Evolutionary conservation across 495 filamentous ascomycete genomes (phyloP).

Genomic region (Penicillium maclennaniae): DNA sequence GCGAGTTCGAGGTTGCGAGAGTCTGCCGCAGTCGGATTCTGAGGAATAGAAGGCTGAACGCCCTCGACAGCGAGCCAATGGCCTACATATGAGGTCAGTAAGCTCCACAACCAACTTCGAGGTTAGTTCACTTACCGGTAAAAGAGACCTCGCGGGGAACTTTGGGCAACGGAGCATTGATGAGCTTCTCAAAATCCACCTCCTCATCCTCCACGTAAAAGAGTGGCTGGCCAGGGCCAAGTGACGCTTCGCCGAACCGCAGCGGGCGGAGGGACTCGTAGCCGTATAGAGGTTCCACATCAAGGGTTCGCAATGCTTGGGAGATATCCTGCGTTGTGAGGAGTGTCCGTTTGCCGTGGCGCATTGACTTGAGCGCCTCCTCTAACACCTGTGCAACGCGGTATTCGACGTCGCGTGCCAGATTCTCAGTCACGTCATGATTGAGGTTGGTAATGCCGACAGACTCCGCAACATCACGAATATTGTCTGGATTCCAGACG

Average conservation of each 20-base stretch:
- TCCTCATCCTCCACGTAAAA: conserved; percentile 99
- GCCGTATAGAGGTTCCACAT: conserved; percentile 92
- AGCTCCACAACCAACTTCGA: neutral
- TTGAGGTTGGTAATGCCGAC: conserved; percentile 75
- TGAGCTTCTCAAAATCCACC: conserved; percentile 96
- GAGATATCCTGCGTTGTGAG: conserved; percentile 83
- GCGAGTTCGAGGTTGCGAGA: conserved; percentile 75
- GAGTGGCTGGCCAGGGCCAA: conserved; percentile 91
- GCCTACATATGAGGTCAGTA: conserved; percentile 48
- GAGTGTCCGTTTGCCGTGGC: conserved; percentile 74
- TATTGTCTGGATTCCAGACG: conserved; percentile 94
- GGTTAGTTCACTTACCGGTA: conserved; percentile 57
- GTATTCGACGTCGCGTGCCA: conserved; percentile 92
- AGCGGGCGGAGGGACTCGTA: conserved; percentile 87
- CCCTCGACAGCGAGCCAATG: conserved; percentile 97
- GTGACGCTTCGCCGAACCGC: conserved; percentile 85
- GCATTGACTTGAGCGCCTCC: conserved; percentile 94
- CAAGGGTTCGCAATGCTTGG: conserved; percentile 74
- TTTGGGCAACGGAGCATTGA: conserved; percentile 91
- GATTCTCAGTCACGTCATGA: conserved; percentile 76
- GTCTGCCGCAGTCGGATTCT: conserved; percentile 87
- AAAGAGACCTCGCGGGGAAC: conserved; percentile 91
- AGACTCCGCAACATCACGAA: conserved; percentile 91
- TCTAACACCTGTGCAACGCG: conserved; percentile 86
- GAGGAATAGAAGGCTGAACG: conserved; percentile 90